Conservation (phyloP, 305 asterid species). For the Solanum hybrid region DNA sequence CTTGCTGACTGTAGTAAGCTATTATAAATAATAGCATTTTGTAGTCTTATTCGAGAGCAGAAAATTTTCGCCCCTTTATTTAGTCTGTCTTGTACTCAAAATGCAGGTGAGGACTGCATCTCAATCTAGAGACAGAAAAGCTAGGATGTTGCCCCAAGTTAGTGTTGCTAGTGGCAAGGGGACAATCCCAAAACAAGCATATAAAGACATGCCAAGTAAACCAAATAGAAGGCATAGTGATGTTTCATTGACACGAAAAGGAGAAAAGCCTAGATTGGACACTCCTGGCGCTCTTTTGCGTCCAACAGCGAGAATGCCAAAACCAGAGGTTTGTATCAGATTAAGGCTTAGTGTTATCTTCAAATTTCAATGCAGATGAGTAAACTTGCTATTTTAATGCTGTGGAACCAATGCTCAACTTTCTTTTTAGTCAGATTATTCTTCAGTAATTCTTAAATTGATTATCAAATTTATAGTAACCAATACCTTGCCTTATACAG, state of each 20-base stretch:
- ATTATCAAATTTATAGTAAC: not conserved
- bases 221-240: slow-evolving; percentile 14
- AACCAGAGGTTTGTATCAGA: slow-evolving; percentile 31
- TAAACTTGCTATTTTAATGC: not conserved
- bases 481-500: slow-evolving; percentile 16
- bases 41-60: not conserved
- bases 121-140: slow-evolving; percentile 15
- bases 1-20: not conserved
- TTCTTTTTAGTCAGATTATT: not conserved
- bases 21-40: not conserved
- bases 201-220: slow-evolving; percentile 14
- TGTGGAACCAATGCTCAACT: not conserved
- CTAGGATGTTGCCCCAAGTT: slow-evolving; percentile 21
- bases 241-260: slow-evolving; percentile 6
- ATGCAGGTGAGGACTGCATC: slow-evolving; percentile 37
- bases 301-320: slow-evolving; percentile 19
- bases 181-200: slow-evolving; percentile 12
- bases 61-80: not conserved
- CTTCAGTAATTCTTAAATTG: not conserved
- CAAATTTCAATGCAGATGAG: not conserved
- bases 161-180: slow-evolving; percentile 21
- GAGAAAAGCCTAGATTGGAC: slow-evolving; percentile 11
- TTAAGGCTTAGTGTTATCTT: not conserved
- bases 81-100: not conserved
- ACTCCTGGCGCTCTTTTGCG: slow-evolving; percentile 13